phyloP scores from a whole-genome alignment of 768 basidiomycete genomes.

The Mycena indigotica region DNA sequence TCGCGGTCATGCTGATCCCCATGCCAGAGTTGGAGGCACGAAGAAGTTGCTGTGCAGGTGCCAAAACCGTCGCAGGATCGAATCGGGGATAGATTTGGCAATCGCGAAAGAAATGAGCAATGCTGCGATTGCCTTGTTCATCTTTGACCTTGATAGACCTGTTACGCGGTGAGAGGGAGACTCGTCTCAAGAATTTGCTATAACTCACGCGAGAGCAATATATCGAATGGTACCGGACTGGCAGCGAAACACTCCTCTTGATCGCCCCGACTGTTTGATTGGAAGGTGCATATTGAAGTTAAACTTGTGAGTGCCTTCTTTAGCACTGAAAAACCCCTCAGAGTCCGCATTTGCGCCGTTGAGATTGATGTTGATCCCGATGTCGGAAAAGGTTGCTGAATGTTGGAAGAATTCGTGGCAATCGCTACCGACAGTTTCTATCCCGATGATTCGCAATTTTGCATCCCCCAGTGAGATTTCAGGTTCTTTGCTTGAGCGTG shows the following conservation, averaged over 20 bases:
- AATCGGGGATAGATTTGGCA: conserved; percentile 81
- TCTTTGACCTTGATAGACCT: conserved; percentile 81
- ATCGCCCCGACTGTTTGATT: conserved; percentile 47
- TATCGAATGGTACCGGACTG: conserved; percentile 73
- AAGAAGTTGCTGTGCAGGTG: conserved; percentile 60
- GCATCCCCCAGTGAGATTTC: conserved; percentile 68
- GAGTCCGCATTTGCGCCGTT: conserved; percentile 39
- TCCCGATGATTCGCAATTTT: conserved; percentile 82
- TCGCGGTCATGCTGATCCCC: conserved; percentile 66
- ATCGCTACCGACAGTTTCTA: conserved; percentile 67
- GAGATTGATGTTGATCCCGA: conserved; percentile 49
- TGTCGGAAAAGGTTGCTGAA: conserved; percentile 53
- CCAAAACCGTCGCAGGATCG: conserved; percentile 60
- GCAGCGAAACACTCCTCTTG: conserved; percentile 60
- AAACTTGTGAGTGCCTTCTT: conserved; percentile 67
- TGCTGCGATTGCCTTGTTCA: conserved; percentile 60
- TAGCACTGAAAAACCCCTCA: conserved; percentile 65
- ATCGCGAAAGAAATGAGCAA: conserved; percentile 88
- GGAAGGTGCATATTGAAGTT: conserved; percentile 77
- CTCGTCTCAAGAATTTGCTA: no score
- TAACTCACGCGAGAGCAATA: conserved; percentile 77
- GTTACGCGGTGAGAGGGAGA: conserved; percentile 8
- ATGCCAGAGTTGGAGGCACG: conserved; percentile 59
- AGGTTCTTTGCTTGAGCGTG: conserved; percentile 53
- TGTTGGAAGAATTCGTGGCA: conserved; percentile 84